Base-by-base conservation (phyloP, 768 basidiomycete genomes). In the Xerocomus potaroensis region DNA sequence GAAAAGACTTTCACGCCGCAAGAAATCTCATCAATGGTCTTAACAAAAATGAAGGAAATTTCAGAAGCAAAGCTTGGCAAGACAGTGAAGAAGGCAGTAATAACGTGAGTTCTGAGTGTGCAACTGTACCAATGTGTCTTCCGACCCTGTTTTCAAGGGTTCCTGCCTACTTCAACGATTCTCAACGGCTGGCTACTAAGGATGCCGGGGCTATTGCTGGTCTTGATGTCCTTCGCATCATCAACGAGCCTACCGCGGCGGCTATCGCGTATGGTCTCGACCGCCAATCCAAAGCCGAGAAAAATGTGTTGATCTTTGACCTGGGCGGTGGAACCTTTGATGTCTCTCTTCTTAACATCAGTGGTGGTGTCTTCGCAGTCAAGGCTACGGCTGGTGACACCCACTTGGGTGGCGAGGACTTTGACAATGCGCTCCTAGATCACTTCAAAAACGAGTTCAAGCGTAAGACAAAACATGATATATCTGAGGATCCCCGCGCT, bases 361-460 rank as follows among this genome's bases (percentile, higher is more conserved):
- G 79, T 57, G 94, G 93, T 65, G 95, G 95, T 73, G 92, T 98
- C 65, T 98, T 98, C 66, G 93, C 94, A 58, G 95, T 98, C 67
- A 98, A 98, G 79, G 93, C 96, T 35, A 98, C 96, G 55, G 93
- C 93, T 59, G 96, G 96, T 76, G 94, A 98, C 71, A 99, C 96
- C 58, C 96, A 98, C 73, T 78, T 98, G 69, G 96, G 95, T 76
- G 96, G 96, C 75, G 96, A 99, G 75, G 96, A 98, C 70, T 99
- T 99, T 65, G 96, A 99, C 74, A 99, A 99, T 74, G 82, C 91
- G 66, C 84, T 99, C 56, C 73, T 98, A 53, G 92, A 99, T 43
- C 90, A 94, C 80, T 98, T 99, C 88, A 95, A 95, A 82, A 88
- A 87, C 69, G 96, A 99, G 76, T 99, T 99, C 84, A 91, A 95